Conservation (phyloP, 179 eudicot genomes). For the Beta macrorhiza region DNA sequence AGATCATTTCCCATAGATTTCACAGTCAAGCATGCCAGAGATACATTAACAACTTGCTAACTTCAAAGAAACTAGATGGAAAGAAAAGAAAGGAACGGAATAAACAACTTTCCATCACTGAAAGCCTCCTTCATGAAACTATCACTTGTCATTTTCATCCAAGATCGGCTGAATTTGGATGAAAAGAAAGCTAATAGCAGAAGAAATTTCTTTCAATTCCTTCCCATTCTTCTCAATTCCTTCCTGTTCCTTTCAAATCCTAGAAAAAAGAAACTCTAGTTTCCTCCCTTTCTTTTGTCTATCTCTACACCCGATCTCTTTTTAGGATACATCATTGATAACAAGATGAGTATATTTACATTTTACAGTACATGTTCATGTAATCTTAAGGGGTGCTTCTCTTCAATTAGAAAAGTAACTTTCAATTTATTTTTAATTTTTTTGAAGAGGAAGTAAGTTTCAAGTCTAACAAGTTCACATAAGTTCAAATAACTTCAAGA, state of each 20-base stretch:
- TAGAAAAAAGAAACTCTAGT: background rate
- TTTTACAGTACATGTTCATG: background rate
- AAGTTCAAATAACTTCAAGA: no score
- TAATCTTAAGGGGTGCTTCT: no score
- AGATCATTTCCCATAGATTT: background rate
- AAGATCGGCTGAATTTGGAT: background rate
- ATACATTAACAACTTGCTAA: background rate
- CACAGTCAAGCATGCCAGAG: background rate
- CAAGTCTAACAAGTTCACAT: no score
- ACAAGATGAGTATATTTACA: background rate
- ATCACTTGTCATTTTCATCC: background rate
- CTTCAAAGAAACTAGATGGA: background rate
- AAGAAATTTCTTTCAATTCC: background rate
- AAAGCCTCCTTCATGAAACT: background rate
- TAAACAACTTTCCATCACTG: background rate
- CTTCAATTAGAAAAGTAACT: no score
- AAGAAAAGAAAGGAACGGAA: background rate
- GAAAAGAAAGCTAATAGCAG: background rate
- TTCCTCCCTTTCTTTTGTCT: background rate
- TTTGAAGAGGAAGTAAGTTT: no score
- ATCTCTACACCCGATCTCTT: background rate
- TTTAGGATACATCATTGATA: background rate
- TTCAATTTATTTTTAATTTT: no score
- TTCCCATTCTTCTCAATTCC: background rate
- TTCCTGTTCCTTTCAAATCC: background rate